These are phyloP conservation scores for Nidularia pulvinata DNA, from an alignment of 768 basidiomycete species.

Conservation along the genomic window DNA sequence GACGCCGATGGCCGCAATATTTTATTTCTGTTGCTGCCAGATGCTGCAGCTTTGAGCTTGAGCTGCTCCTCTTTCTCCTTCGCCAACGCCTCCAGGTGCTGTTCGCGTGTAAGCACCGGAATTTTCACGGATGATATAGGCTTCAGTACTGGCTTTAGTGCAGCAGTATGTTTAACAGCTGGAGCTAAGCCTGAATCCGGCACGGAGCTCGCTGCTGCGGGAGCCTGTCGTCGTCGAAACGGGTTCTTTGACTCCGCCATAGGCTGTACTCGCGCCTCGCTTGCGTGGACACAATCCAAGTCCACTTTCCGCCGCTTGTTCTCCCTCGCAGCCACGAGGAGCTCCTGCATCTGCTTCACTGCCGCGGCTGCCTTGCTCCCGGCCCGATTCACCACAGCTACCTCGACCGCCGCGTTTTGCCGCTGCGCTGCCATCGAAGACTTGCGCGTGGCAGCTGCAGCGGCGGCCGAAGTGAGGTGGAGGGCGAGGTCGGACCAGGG, in stretches of 20 bases:
- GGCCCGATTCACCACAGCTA: not conserved
- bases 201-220: conserved; percentile 9
- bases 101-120: conserved; percentile 13
- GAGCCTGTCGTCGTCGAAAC: conserved; percentile 10
- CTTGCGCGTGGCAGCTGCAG: not conserved
- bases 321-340: not conserved
- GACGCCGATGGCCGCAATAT: too few species aligned
- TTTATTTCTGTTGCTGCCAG: too few species aligned
- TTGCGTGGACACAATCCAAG: not conserved
- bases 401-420: not conserved
- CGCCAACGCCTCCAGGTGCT: conserved; percentile 5
- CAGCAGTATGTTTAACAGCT: not conserved
- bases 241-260: not conserved
- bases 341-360: not conserved
- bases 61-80: conserved; percentile 2
- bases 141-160: not conserved
- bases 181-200: not conserved
- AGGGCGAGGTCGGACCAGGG: conserved; percentile 19
- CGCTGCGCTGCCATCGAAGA: too few species aligned
- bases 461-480: not conserved
- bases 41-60: not conserved
- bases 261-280: too few species aligned
- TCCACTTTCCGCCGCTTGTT: not conserved
- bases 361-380: not conserved
- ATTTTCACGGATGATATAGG: conserved; percentile 20